Conservation (phyloP, 2,329 filamentous ascomycete genomes). For the Pezicula rhizophila region DNA sequence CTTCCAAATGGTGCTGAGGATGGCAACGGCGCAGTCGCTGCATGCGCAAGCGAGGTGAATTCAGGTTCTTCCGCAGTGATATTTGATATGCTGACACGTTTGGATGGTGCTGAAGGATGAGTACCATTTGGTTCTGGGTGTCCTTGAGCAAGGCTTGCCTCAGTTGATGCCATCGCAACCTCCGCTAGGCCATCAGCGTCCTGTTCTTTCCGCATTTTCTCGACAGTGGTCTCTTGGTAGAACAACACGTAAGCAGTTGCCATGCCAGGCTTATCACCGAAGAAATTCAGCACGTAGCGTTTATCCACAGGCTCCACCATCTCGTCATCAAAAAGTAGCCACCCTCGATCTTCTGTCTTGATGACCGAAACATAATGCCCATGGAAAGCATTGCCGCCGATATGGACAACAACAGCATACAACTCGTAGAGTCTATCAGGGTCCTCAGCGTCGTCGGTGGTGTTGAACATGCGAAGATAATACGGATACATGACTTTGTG, state of each 20-base stretch:
- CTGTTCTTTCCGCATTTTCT: constrained; percentile 68
- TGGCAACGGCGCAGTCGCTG: constrained; percentile 53
- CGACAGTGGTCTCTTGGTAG: constrained; percentile 82
- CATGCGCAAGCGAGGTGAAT: constrained; percentile 58
- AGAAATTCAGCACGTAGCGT: constrained; percentile 93
- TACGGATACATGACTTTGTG: constrained; percentile 97
- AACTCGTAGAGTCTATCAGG: constrained; percentile 92
- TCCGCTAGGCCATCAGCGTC: constrained; percentile 65
- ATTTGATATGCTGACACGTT: constrained; percentile 44
- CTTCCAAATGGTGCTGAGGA: constrained; percentile 5
- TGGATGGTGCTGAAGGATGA: constrained; percentile 35
- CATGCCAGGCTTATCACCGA: constrained; percentile 84
- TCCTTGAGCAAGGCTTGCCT: constrained; percentile 48
- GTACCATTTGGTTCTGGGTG: constrained; percentile 39
- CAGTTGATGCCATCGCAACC: constrained; percentile 53
- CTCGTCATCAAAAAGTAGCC: constrained; percentile 96
- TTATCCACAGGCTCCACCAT: constrained; percentile 98
- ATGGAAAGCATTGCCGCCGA: constrained; percentile 93
- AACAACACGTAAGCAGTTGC: constrained; percentile 96
- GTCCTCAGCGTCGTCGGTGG: constrained; percentile 89
- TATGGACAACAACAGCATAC: constrained; percentile 95
- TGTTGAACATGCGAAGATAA: constrained; percentile 93
- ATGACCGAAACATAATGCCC: constrained; percentile 97
- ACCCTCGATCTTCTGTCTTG: constrained; percentile 92
- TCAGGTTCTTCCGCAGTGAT: constrained; percentile 42